Evolutionary conservation across 2,329 filamentous ascomycete genomes (phyloP).

Genomic region (Xylaria sp.): DNA sequence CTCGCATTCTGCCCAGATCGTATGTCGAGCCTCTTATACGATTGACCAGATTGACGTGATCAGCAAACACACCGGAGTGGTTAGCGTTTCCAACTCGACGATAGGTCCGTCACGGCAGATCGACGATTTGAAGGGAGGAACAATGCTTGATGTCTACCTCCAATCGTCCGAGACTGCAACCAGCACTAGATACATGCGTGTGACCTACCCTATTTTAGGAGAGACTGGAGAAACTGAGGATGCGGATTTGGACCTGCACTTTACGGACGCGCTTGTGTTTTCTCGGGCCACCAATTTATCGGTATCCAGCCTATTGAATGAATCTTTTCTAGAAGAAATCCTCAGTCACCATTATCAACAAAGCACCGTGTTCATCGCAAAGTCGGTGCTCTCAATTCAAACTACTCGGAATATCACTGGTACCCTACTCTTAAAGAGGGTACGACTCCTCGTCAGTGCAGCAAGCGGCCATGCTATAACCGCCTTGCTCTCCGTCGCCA

Average conservation of each 20-base stretch:
- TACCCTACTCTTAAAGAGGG: background rate
- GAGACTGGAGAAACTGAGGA: background rate
- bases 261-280: background rate
- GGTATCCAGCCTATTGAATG: background rate
- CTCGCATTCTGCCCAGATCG: background rate
- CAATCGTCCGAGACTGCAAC: background rate
- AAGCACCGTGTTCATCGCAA: background rate
- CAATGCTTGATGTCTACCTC: background rate
- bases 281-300: background rate
- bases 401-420: background rate
- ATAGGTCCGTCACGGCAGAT: background rate
- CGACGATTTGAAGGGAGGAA: background rate
- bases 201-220: background rate
- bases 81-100: background rate
- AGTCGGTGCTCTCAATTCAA: background rate
- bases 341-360: background rate
- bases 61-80: background rate
- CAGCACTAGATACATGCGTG: background rate
- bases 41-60: background rate
- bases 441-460: background rate
- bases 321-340: background rate
- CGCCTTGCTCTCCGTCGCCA: background rate
- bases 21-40: background rate
- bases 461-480: background rate
- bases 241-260: background rate